A percentile compares a stretch with the other conserved stretches of the same genome.
Evolutionary conservation across 495 filamentous ascomycete species (phyloP).

Genomic region (Oleoguttula mirabilis): DNA sequence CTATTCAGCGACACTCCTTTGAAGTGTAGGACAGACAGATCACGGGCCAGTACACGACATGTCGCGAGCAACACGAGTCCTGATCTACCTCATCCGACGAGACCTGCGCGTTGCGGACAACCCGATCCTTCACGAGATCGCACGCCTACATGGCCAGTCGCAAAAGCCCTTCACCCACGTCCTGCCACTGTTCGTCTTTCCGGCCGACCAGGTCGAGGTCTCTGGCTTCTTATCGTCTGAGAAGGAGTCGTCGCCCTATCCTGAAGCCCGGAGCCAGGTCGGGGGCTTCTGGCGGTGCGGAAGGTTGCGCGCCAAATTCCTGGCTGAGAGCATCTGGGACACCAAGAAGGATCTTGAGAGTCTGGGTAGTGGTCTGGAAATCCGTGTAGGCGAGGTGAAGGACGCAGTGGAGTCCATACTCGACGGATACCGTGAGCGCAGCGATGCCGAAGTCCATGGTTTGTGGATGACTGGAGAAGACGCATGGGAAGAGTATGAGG

Average conservation of each 20-base stretch:
- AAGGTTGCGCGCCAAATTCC: conserved; percentile 52
- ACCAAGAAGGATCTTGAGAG: conserved; percentile 44
- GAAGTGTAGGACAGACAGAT: too few relatives aligned
- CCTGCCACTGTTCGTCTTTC: conserved; percentile 53
- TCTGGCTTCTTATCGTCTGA: conserved; percentile 46
- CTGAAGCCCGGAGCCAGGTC: conserved; percentile 43
- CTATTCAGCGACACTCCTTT: too few relatives aligned
- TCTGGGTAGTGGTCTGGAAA: conserved; percentile 44
- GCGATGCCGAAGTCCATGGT: conserved; percentile 38
- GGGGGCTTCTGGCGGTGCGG: conserved; percentile 57
- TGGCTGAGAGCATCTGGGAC: conserved; percentile 57
- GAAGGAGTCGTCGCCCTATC: conserved; percentile 39
- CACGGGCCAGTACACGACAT: too few relatives aligned
- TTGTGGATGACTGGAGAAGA: conserved; percentile 61
- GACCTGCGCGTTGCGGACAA: conserved; percentile 61
- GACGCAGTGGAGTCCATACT: conserved; percentile 44
- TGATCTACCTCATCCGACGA: conserved; percentile 52
- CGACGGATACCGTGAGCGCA: conserved; percentile 31
- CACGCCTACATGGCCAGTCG: conserved; percentile 27
- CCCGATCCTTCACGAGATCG: conserved; percentile 47
- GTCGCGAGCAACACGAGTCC: conserved; percentile 25
- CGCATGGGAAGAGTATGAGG: conserved; percentile 49
- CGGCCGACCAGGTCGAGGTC: conserved; percentile 54
- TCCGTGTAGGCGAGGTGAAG: conserved; percentile 47
- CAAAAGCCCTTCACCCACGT: conserved; percentile 50